Evolutionary conservation across 805 yeast species (phyloP).

Genomic region (Candida germanica): DNA sequence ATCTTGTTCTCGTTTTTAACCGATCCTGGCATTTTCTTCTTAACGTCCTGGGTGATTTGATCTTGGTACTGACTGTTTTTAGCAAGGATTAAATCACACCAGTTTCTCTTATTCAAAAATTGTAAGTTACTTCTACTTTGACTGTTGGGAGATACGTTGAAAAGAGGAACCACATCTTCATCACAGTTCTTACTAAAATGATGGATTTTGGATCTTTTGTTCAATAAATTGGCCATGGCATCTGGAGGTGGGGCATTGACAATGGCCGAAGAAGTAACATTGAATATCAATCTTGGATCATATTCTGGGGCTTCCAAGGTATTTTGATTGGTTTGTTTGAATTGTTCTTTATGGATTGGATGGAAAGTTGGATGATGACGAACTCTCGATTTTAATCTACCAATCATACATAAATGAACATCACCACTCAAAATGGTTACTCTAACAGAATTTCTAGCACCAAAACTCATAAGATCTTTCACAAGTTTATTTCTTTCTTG

Average conservation of each 20-base stretch:
- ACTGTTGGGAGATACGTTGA: slow-evolving; percentile 58
- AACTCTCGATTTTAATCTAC: slow-evolving; percentile 63
- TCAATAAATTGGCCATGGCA: slow-evolving; percentile 72
- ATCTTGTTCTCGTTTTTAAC: slow-evolving; percentile 1
- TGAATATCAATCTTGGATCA: slow-evolving; percentile 76
- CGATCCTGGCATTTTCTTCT: slow-evolving; percentile 11
- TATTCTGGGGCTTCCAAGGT: slow-evolving; percentile 51
- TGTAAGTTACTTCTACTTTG: slow-evolving; percentile 42
- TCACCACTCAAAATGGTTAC: slow-evolving; percentile 89
- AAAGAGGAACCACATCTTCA: slow-evolving; percentile 80
- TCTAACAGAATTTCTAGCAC: slow-evolving; percentile 61
- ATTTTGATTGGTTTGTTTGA: slow-evolving; percentile 35
- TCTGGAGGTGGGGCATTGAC: slow-evolving; percentile 91
- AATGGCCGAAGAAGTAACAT: slow-evolving; percentile 86
- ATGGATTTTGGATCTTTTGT: slow-evolving; percentile 67
- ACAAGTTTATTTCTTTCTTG: slow-evolving; percentile 74
- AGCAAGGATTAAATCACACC: slow-evolving; percentile 64
- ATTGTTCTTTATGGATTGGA: slow-evolving; percentile 17
- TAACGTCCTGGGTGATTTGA: slow-evolving; percentile 7
- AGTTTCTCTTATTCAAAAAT: slow-evolving; percentile 67
- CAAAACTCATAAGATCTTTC: slow-evolving; percentile 59
- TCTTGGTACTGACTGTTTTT: slow-evolving; percentile 22
- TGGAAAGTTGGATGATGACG: slow-evolving; percentile 31
- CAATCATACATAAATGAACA: slow-evolving; percentile 85
- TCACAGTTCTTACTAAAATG: slow-evolving; percentile 61